Evolutionary conservation across 2,329 filamentous ascomycete species (phyloP).

Genomic region (Neocatenulostroma microsporum): DNA sequence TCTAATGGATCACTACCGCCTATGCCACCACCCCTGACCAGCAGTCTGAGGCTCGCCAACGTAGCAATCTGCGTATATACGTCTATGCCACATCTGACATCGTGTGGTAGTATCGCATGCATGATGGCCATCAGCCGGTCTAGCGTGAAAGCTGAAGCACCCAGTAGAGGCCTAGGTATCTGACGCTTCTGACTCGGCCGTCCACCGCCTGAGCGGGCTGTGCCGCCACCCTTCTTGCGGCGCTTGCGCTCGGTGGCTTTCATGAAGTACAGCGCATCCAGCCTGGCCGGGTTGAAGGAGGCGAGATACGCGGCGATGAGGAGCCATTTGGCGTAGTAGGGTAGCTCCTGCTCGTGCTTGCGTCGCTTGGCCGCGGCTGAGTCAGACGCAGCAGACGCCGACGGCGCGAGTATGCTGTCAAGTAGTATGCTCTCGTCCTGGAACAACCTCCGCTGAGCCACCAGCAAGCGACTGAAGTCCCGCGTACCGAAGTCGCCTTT

Average conservation of each 20-base stretch:
- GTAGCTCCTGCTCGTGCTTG: slow-evolving; percentile 51
- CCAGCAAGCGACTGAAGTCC: slow-evolving; percentile 78
- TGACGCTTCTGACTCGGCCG: slow-evolving; percentile 49
- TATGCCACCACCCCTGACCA: slow-evolving; percentile 55
- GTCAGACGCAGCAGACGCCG: not conserved
- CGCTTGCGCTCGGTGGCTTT: slow-evolving; percentile 52
- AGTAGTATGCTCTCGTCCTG: slow-evolving; percentile 65
- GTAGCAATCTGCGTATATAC: slow-evolving; percentile 56
- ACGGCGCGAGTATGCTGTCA: slow-evolving; percentile 48
- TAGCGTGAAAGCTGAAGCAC: slow-evolving; percentile 67
- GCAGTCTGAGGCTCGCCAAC: slow-evolving; percentile 59
- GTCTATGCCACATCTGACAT: slow-evolving; percentile 38
- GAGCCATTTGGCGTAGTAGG: slow-evolving; percentile 64
- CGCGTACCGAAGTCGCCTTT: slow-evolving; percentile 65
- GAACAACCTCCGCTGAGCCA: slow-evolving; percentile 60
- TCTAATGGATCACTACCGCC: slow-evolving; percentile 58
- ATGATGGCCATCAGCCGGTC: slow-evolving; percentile 75
- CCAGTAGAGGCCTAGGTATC: slow-evolving; percentile 68
- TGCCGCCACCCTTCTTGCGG: slow-evolving; percentile 44
- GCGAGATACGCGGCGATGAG: slow-evolving; percentile 72
- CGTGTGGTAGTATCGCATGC: slow-evolving; percentile 53
- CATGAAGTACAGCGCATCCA: slow-evolving; percentile 68
- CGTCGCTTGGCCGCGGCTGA: slow-evolving; percentile 6
- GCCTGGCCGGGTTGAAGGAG: slow-evolving; percentile 66
- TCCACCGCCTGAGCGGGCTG: slow-evolving; percentile 22